phyloP scores from a whole-genome alignment of 192 early-diverging fungal genomes.

The Podila epigama region DNA sequence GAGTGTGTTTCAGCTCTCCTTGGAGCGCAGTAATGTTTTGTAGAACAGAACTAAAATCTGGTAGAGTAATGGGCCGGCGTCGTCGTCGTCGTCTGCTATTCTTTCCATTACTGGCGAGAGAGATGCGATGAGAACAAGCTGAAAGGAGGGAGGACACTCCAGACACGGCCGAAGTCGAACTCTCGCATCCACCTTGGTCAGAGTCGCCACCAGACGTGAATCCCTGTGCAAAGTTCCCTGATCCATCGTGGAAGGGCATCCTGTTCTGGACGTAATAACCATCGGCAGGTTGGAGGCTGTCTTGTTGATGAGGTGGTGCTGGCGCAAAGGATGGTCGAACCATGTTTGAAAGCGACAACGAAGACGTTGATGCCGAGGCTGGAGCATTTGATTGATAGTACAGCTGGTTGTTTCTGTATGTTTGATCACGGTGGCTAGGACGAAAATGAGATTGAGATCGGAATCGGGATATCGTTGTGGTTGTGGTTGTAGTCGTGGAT shows the following conservation, averaged over 20 bases:
- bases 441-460: neutral
- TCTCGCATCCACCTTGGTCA: conserved; percentile 18
- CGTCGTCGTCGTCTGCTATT: no score
- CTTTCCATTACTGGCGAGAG: no score
- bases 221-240: conserved; percentile 12
- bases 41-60: conserved; percentile 11
- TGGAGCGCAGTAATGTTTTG: conserved; percentile 16
- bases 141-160: neutral
- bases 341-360: neutral
- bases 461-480: neutral
- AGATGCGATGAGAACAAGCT: neutral
- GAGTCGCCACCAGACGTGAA: conserved; percentile 12
- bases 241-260: conserved; percentile 40
- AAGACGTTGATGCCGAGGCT: neutral
- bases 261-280: conserved; percentile 1
- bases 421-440: no score
- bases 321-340: conserved; percentile 1
- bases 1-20: neutral
- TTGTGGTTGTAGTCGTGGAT: neutral
- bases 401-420: no score
- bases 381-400: no score
- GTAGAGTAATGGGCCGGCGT: neutral
- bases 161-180: conserved; percentile 4
- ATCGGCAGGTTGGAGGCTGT: neutral
- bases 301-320: neutral